phyloP scores from a whole-genome alignment of 2,329 filamentous ascomycete genomes.

The Plectosphaerella cucumerina region DNA sequence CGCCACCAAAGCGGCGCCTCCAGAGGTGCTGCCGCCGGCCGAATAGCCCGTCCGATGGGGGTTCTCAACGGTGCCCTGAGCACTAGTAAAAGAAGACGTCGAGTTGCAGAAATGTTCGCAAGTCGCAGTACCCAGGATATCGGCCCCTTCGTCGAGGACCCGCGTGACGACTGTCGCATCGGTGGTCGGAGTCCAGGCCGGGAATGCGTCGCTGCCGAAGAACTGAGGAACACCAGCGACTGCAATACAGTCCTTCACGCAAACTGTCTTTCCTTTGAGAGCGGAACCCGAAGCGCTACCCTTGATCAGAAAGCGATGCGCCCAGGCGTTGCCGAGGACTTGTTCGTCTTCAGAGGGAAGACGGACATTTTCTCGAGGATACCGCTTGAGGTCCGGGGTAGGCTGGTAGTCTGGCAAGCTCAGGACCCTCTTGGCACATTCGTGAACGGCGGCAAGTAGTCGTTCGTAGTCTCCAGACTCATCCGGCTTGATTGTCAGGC shows the following conservation, averaged over 20 bases:
- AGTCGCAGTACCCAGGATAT: constrained; percentile 44
- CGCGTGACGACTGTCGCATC: constrained; percentile 51
- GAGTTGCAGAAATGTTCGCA: constrained; percentile 52
- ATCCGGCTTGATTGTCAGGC: constrained; percentile 27
- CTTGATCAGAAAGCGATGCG: constrained; percentile 42
- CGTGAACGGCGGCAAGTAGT: constrained; percentile 46
- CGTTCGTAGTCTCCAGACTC: constrained; percentile 40
- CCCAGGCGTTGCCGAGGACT: constrained; percentile 44
- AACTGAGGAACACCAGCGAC: constrained; percentile 51
- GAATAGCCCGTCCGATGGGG: constrained; percentile 39
- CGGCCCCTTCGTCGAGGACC: constrained; percentile 43
- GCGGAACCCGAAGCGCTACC: constrained; percentile 2
- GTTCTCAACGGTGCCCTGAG: constrained; percentile 42
- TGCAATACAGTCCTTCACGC: constrained; percentile 51
- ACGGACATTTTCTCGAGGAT: constrained; percentile 39
- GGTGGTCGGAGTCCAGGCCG: constrained; percentile 43
- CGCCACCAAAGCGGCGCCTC: constrained; percentile 40
- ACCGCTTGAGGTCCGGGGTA: constrained; percentile 31
- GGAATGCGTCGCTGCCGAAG: constrained; percentile 45
- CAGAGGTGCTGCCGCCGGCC: constrained; percentile 44
- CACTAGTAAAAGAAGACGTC: constrained; percentile 40
- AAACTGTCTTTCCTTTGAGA: constrained; percentile 40
- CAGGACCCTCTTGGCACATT: constrained; percentile 40
- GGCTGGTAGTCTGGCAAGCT: constrained; percentile 43
- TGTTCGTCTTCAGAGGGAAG: constrained; percentile 35